Conservation (phyloP, 176 grass and related monocot species). For the Paspalum notatum region DNA sequence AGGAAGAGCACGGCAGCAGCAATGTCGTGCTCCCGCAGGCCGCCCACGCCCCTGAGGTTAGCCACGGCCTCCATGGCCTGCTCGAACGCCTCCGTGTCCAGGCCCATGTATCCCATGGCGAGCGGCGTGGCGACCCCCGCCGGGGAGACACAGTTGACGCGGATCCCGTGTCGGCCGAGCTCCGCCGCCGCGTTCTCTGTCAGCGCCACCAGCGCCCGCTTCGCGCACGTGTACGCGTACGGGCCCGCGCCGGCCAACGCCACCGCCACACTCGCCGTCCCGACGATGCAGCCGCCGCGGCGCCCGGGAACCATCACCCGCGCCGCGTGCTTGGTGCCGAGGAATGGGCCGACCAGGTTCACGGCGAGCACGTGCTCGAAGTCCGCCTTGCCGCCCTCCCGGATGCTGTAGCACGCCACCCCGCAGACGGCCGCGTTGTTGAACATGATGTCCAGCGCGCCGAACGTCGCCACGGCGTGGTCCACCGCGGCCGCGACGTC, state of each 20-base stretch:
- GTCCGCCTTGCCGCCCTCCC: slow-evolving; percentile 37
- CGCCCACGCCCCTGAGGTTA: slow-evolving; percentile 38
- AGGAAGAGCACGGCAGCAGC: slow-evolving; percentile 51
- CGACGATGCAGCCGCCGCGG: slow-evolving; percentile 44
- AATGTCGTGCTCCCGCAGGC: slow-evolving; percentile 30
- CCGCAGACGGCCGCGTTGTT: slow-evolving; percentile 51
- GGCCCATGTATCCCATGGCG: not conserved
- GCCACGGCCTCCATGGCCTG: slow-evolving; percentile 13
- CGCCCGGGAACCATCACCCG: slow-evolving; percentile 48
- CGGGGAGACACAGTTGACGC: slow-evolving; percentile 55
- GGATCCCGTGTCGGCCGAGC: slow-evolving; percentile 50
- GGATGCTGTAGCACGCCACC: slow-evolving; percentile 27
- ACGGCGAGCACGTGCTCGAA: slow-evolving; percentile 48
- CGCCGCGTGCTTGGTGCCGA: slow-evolving; percentile 58
- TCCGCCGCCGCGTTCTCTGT: slow-evolving; percentile 44
- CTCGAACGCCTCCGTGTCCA: slow-evolving; percentile 38
- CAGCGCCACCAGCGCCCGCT: slow-evolving; percentile 43
- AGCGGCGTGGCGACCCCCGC: slow-evolving; percentile 36
- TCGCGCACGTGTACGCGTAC: slow-evolving; percentile 45
- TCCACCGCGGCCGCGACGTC: slow-evolving; percentile 42
- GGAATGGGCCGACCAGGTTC: slow-evolving; percentile 47
- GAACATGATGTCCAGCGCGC: slow-evolving; percentile 55
- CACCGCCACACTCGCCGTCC: slow-evolving; percentile 39
- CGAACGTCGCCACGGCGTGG: slow-evolving; percentile 34
- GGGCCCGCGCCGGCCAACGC: not conserved